A percentile compares a stretch with the other conserved stretches of the same genome.
Evolutionary conservation across 1,284 basidiomycete species (phyloP).

Genomic region (Marasmius tenuissimus): DNA sequence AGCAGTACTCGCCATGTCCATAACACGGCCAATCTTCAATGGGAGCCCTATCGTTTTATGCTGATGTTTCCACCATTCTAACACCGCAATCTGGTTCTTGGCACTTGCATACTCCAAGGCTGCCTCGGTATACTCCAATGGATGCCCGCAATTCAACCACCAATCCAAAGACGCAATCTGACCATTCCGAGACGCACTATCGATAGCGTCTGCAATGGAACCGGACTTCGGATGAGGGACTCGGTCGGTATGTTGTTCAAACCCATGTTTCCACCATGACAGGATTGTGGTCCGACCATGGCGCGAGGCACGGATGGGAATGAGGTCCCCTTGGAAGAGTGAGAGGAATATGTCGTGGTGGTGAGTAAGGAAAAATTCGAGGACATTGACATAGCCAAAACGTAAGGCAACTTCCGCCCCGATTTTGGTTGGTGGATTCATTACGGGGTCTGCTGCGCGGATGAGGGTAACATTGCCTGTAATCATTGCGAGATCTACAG

Average conservation of each 20-base stretch:
- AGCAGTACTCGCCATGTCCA: constrained; percentile 76
- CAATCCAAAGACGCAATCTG: constrained; percentile 67
- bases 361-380: constrained; percentile 67
- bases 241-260: constrained; percentile 56
- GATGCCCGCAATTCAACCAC: constrained; percentile 60
- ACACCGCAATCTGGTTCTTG: constrained; percentile 66
- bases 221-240: constrained; percentile 49
- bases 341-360: constrained; percentile 62
- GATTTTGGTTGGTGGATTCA: constrained; percentile 62
- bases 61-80: constrained; percentile 78
- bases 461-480: constrained; percentile 59
- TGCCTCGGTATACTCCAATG: constrained; percentile 71
- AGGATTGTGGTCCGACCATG: constrained; percentile 73
- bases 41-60: constrained; percentile 45
- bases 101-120: constrained; percentile 76
- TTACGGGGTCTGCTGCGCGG: constrained; percentile 52
- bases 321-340: constrained; percentile 61
- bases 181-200: constrained; percentile 71
- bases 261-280: constrained; percentile 75
- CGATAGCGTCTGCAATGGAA: constrained; percentile 62
- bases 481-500: constrained; percentile 68
- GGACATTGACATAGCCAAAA: constrained; percentile 72
- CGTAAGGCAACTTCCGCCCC: constrained; percentile 67
- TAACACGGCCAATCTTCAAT: constrained; percentile 77
- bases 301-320: constrained; percentile 72